Conservation (phyloP, 345 rosid genomes). For the Pugionium dolabratum region DNA sequence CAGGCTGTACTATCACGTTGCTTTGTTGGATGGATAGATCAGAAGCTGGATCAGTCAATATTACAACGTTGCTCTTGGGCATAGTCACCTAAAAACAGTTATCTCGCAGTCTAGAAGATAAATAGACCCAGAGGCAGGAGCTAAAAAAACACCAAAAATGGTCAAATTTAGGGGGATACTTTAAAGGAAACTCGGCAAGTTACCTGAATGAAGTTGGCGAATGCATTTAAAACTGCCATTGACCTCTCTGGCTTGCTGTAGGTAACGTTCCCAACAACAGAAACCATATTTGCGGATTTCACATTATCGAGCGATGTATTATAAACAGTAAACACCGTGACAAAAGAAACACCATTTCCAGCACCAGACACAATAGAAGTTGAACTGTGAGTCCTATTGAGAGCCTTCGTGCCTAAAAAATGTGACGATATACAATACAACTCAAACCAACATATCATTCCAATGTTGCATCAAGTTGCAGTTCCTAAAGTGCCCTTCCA, state of each 20-base stretch:
- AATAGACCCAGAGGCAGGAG: constrained; percentile 2
- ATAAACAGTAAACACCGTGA: constrained; percentile 75
- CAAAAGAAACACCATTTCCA: constrained; percentile 56
- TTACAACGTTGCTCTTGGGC: constrained; percentile 69
- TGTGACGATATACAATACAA: constrained; percentile 6
- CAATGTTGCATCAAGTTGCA: not conserved
- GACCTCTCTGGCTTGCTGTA: constrained; percentile 71
- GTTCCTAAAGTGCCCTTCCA: too few species aligned
- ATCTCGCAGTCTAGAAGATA: not conserved
- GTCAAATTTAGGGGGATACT: not conserved
- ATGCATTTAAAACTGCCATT: constrained; percentile 67
- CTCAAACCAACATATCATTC: not conserved
- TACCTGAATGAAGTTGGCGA: constrained; percentile 77
- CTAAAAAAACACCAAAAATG: not conserved
- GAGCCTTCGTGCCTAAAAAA: constrained; percentile 67
- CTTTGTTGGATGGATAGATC: constrained; percentile 55
- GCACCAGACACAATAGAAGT: constrained; percentile 36
- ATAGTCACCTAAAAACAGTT: constrained; percentile 58
- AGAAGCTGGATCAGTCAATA: constrained; percentile 88
- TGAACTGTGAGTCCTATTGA: constrained; percentile 55
- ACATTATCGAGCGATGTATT: constrained; percentile 46
- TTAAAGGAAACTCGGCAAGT: not conserved
- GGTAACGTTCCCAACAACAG: constrained; percentile 74
- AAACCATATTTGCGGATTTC: constrained; percentile 52
- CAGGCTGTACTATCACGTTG: constrained; percentile 60